Base-by-base conservation (phyloP, 257 asterid species). In the Voacanga thouarsii region DNA sequence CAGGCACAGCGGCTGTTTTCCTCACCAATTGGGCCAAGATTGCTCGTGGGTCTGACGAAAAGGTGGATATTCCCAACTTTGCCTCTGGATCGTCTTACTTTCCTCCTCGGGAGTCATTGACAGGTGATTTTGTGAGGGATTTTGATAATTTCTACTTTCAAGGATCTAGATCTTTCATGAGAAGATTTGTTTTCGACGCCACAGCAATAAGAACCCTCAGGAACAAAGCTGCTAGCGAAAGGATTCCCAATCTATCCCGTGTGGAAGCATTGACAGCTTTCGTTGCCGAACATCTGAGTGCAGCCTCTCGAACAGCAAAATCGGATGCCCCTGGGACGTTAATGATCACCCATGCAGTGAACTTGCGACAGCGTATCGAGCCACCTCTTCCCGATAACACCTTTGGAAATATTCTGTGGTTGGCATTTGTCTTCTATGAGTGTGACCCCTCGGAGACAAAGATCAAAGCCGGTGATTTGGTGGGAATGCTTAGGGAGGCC, bases 121-220 rank as follows among this genome's bases (percentile, higher is more conserved):
- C 85, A 19, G n/a, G 24, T 24, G 79, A 74, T 3, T 82, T 82
- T 70, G 64, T 74, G 6, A 74, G 56, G 55, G 51, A 74, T 53
- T 80, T 80, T 11, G 83, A 80, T 14, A 80, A 80, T 63, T 80
- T 80, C 55, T 82, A 55, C 56, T 82, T 82, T 77, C 81, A 82
- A 43, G 80, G 82, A 4, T 18, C 76, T 23, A 78, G 59, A 18
- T 78, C 64, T 1, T 39, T 70, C 28, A 78, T 82, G 85, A 82
- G 65, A 74, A 82, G 85, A 68, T 78, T 65, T 55, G 57, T 79
- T 1, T 78, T 82, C 2, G 74, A 82, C 4, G 21, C 72, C 12
- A 50, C 47, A 33, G 72, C 80, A 0, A 47, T 74, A 19, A 66
- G 24, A 3, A 7, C 75, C 6, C 45, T 82, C 3, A 75, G 76